Percentiles rank a stretch among this genome's conserved stretches.
These are phyloP conservation scores for Pythium sp. DNA, from an alignment of 352 stramenopile genomes.

Conservation along the genomic window DNA sequence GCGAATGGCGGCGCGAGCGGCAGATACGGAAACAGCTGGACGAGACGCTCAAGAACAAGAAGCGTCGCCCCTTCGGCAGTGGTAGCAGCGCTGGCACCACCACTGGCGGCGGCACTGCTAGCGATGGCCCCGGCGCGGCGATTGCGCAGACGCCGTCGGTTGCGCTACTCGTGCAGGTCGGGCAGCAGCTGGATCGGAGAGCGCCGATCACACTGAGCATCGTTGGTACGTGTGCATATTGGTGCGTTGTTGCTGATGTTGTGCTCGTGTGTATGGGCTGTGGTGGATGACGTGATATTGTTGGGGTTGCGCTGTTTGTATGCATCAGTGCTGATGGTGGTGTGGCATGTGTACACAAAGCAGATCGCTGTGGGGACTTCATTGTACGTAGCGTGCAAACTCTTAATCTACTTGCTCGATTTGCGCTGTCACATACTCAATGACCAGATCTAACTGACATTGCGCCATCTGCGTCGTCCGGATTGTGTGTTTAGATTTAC, in stretches of 20 bases:
- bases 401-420: too few relatives aligned
- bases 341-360: constrained; percentile 15
- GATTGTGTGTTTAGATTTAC: constrained; percentile 3
- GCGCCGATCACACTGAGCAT: constrained; percentile 15
- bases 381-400: constrained; percentile 2
- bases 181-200: constrained; percentile 13
- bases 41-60: neutral
- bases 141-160: constrained; percentile 10
- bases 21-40: constrained; percentile 16
- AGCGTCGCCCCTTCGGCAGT: neutral
- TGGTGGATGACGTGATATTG: neutral
- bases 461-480: neutral
- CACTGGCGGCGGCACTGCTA: too few relatives aligned
- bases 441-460: neutral
- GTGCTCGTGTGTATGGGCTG: neutral
- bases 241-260: neutral
- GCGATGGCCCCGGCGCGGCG: neutral
- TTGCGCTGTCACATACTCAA: neutral
- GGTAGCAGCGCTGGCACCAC: neutral
- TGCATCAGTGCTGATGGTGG: constrained; percentile 10
- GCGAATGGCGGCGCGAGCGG: constrained; percentile 9
- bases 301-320: neutral
- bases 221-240: constrained; percentile 4
- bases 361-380: constrained; percentile 11
- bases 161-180: constrained; percentile 14